Base-by-base conservation (phyloP, 75 land plant genomes). In the Pseudotsuga menziesii region DNA sequence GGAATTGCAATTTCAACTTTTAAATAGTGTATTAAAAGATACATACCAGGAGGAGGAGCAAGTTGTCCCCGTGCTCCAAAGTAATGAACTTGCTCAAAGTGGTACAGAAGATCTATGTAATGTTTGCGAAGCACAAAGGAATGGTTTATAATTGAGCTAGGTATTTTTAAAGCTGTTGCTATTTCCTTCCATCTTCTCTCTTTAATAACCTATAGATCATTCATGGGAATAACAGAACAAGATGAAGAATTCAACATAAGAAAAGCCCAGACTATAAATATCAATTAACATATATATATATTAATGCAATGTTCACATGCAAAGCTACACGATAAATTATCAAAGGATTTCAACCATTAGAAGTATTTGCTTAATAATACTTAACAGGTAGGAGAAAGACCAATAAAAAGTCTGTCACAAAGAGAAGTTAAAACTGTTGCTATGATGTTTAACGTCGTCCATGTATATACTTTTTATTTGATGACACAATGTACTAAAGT, bases 141-240 rank as follows among this genome's bases (percentile, higher is more conserved):
- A 12, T 81, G 74, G 77, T 62, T 85, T 71, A 81, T 79, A 2
- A 63, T 74, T 19, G 85, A 83, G 25, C 55, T 32, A 2, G 85
- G 85, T 25, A 82, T 74, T 35, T 76, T 77, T 67, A 85, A 82
- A 9, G 63, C 74, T 29, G 72, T 39, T 9, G 73, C 76, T n/a
- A 85, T 80, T 36, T 85, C 87, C 64, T 64, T 72, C 87, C 87
- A 85, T 59, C 59, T 75, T 39, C 79, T 75, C 7, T 82, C 82
- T n/a, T 77, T 77, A 26, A 82, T 79, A 36, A 85, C 87, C 87
- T 85, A 73, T 57, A 56, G 12, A 77, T 36, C 32, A 41, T 35
- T 69, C 48, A 41, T 69, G 41, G n/a, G 3, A 39, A 69, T 41
- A 29, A 16, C 20, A 9, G 2, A 41, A 36, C 52, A 41, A 41